phyloP scores from a whole-genome alignment of 2,329 filamentous ascomycete genomes.

The Phyllosticta ampelicida region DNA sequence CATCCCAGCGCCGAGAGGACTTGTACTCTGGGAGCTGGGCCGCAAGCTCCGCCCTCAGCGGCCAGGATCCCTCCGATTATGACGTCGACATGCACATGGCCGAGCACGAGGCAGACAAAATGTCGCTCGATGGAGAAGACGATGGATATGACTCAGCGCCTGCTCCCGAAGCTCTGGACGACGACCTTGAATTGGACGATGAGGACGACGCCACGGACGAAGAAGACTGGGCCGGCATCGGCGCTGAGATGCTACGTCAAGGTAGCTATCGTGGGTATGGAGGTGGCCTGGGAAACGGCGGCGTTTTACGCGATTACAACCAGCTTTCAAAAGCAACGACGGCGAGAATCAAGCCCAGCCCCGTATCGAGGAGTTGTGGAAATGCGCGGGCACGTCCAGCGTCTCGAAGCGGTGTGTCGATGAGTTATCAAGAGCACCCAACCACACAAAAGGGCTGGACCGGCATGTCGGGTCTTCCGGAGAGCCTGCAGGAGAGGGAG shows the following conservation, averaged over 20 bases:
- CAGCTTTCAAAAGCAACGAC: not conserved
- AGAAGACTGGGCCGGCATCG: constrained; percentile 89
- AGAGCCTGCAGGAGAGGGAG: constrained; percentile 64
- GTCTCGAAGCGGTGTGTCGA: not conserved
- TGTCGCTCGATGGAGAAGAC: constrained; percentile 78
- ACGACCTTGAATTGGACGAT: constrained; percentile 50
- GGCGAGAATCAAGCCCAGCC: not conserved
- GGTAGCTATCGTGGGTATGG: constrained; percentile 32
- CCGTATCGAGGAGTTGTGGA: not conserved
- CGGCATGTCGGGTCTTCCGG: constrained; percentile 14
- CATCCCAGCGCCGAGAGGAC: constrained; percentile 17
- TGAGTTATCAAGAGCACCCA: constrained; percentile 4
- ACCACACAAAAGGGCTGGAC: not conserved
- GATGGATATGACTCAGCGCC: constrained; percentile 7
- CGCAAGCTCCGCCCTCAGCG: constrained; percentile 64
- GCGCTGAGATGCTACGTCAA: constrained; percentile 71
- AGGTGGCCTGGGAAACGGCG: constrained; percentile 6
- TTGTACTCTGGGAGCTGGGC: constrained; percentile 49
- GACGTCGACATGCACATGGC: constrained; percentile 50
- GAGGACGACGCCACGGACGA: constrained; percentile 72
- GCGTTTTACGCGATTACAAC: constrained; percentile 9
- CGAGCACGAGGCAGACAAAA: constrained; percentile 84
- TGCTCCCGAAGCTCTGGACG: constrained; percentile 58
- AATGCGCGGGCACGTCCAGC: not conserved
- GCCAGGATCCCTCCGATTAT: constrained; percentile 50